Percentiles rank a stretch among this genome's conserved stretches.
Evolutionary conservation across 2,329 filamentous ascomycete species (phyloP).

Genomic region (Xylaria sp.): DNA sequence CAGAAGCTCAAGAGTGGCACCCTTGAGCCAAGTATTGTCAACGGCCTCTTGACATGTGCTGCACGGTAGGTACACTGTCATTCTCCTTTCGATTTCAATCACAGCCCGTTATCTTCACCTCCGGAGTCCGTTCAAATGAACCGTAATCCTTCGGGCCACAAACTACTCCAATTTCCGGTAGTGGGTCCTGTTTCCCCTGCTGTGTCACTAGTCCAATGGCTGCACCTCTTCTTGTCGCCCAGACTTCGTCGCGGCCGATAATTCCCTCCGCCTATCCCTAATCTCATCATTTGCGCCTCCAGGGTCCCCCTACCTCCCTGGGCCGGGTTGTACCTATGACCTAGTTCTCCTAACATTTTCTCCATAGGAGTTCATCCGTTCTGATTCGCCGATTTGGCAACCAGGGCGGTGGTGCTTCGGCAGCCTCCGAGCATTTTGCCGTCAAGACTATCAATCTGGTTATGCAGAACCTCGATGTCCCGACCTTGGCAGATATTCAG

Average conservation of each 20-base stretch:
- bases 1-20: constrained; percentile 68
- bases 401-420: constrained; percentile 57
- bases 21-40: constrained; percentile 67
- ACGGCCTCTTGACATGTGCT: constrained; percentile 67
- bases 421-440: constrained; percentile 69
- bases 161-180: constrained; percentile 37
- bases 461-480: constrained; percentile 69
- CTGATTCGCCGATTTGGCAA: constrained; percentile 69
- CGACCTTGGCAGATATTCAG: constrained; percentile 70
- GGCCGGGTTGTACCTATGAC: constrained; percentile 7
- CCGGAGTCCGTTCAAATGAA: constrained; percentile 38
- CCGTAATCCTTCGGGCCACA: constrained; percentile 36
- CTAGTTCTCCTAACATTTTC: constrained; percentile 32
- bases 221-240: constrained; percentile 25
- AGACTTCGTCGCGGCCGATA: constrained; percentile 29
- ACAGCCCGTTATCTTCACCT: constrained; percentile 30
- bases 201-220: constrained; percentile 35
- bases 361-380: constrained; percentile 62
- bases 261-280: constrained; percentile 27
- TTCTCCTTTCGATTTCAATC: constrained; percentile 16
- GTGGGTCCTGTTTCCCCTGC: constrained; percentile 36
- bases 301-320: background rate
- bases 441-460: constrained; percentile 67
- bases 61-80: constrained; percentile 61
- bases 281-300: constrained; percentile 19